Evolutionary conservation across 177 flowering plant genomes (phyloP), one percentile per base, ranked within the genome.

Genomic region (Vitis hybrid): DNA sequence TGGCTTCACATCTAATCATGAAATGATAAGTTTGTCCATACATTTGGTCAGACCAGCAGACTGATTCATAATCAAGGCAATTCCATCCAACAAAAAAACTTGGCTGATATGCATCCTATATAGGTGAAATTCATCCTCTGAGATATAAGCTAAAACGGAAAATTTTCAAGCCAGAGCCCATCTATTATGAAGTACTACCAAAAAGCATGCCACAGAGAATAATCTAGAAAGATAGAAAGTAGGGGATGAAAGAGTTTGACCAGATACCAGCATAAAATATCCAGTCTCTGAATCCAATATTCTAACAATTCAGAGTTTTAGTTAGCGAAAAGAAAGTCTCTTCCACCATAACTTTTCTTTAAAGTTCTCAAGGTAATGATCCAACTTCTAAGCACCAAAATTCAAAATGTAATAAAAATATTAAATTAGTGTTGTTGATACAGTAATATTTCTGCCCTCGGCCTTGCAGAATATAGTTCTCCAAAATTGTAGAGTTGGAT

Each of bases 381-480:
- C 62, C 62, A 21, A 59, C 35, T 59, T 30, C 14, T 21, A 59
- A 32, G 18, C 32, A 17, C 2, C 67, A 19, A 13, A 18, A 14
- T 48, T 50, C 56, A 11, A 64, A 27, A 49, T 32, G 18, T 11
- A 3, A 14, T 1, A 52, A 14, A 18, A 52, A 40, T 19, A 18
- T 6, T 13, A 52, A 50, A 6, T 24, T 52, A 15, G 19, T 11
- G 27, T 11, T 2, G 57, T 55, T 24, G 62, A 27, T 12, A 60
- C 59, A 12, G 51, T 24, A 56, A 18, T 56, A 35, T 50, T 46
- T 56, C 69, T 46, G 48, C 21, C 32, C 54, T 40, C 61, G 8
- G 65, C 60, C 69, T 35, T 11, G 46, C 61, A 66, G 66, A 49
- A 59, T 49, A 50, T 55, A 15, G 51, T 58, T 24, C 74, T 24